These are phyloP conservation scores for Stagonosporopsis rhizophila DNA, from an alignment of 2,329 filamentous ascomycete genomes.

Conservation along the genomic window DNA sequence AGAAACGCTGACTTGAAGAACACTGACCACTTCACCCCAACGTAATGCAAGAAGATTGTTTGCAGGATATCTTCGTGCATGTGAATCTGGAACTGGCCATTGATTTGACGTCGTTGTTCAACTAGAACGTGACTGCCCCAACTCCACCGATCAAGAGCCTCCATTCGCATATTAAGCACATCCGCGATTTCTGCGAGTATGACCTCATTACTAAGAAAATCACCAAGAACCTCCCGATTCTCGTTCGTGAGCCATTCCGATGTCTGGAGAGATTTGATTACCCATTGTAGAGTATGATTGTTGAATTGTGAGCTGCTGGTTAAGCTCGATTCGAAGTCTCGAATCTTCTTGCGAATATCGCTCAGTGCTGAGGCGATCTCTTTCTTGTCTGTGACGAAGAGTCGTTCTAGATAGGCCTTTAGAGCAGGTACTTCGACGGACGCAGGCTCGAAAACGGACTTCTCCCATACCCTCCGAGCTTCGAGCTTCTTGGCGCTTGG, in stretches of 20 bases:
- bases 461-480: constrained; percentile 41
- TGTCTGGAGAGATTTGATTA: constrained; percentile 53
- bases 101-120: constrained; percentile 40
- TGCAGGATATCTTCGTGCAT: constrained; percentile 44
- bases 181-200: constrained; percentile 42
- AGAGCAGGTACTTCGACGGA: constrained; percentile 31
- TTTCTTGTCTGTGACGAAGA: constrained; percentile 35
- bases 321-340: constrained; percentile 32
- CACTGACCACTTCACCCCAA: constrained; percentile 43
- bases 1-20: constrained; percentile 39
- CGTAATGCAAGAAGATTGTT: constrained; percentile 44
- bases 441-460: constrained; percentile 40
- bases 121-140: constrained; percentile 41
- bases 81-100: constrained; percentile 37
- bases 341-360: constrained; percentile 27
- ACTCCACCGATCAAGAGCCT: constrained; percentile 36
- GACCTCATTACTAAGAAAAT: constrained; percentile 42
- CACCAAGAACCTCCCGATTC: constrained; percentile 44
- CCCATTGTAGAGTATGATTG: constrained; percentile 45
- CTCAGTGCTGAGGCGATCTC: constrained; percentile 23
- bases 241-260: constrained; percentile 55
- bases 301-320: constrained; percentile 42
- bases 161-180: constrained; percentile 43
- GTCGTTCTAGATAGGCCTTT: constrained; percentile 30
- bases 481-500: constrained; percentile 41